A percentile compares a stretch with the other conserved stretches of the same genome.
These are phyloP conservation scores for Coffea humblotiana DNA, from an alignment of 305 asterid genomes.

Conservation along the genomic window DNA sequence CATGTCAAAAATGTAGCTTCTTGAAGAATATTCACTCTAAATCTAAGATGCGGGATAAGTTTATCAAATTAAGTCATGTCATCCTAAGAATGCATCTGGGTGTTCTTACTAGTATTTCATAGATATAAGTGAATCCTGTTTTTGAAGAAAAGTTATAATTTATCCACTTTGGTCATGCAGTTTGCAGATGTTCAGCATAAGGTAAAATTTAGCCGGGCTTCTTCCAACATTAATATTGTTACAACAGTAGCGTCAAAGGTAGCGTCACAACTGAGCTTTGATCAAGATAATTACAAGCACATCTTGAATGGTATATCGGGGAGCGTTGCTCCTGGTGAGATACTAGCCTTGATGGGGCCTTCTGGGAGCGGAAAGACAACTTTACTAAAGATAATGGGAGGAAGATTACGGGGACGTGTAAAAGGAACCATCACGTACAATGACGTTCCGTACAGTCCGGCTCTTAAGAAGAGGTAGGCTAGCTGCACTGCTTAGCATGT, in stretches of 20 bases:
- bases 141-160: not conserved
- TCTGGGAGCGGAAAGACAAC: constrained; percentile 96
- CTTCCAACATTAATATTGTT: constrained; percentile 49
- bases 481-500: not conserved
- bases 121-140: not conserved
- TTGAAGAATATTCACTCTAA: not conserved
- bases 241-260: constrained; percentile 60
- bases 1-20: not conserved
- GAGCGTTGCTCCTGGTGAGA: constrained; percentile 81
- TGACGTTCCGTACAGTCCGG: constrained; percentile 57
- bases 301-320: constrained; percentile 83
- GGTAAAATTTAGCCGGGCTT: constrained; percentile 46
- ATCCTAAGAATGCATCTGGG: not conserved
- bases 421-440: constrained; percentile 80
- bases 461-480: constrained; percentile 74
- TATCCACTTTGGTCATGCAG: constrained; percentile 35
- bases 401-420: constrained; percentile 66
- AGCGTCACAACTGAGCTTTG: constrained; percentile 43
- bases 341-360: constrained; percentile 92
- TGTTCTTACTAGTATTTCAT: not conserved
- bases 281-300: constrained; percentile 62
- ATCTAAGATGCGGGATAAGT: not conserved
- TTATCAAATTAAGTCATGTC: not conserved
- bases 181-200: constrained; percentile 83
- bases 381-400: constrained; percentile 70